Base-by-base conservation (phyloP, 1,284 basidiomycete species). In the Schizopora paradoxa region DNA sequence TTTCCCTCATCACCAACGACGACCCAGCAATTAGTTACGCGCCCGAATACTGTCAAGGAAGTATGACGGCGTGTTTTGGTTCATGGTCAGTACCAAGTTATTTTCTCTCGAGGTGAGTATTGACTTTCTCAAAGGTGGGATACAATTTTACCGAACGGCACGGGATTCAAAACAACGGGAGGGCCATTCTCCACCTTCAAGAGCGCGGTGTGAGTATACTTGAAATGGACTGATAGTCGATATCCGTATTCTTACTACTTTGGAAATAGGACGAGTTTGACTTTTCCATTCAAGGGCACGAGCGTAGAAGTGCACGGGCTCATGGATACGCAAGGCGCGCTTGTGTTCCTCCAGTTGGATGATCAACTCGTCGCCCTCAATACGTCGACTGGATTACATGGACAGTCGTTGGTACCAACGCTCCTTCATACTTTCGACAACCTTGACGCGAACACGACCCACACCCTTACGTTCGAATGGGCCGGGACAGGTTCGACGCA, bases 341-440 rank as follows among this genome's bases (percentile, higher is more conserved):
- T 36, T 26, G 36, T 51, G 45, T 41, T 47, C 6, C 14, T 51
- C 8, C 49, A 51, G 32, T 21, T 51, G 10, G 49, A 51, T 29
- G 41, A 33, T 14, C 19, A 27, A 10, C 21, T 41, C 10, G 25
- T 27, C 23, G 31, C 32, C n/a, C 28, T 38, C 8, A 50, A 46
- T 41, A 50, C 43, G 2, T 45, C 43, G 5, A 27, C 43, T 8
- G 43, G 40, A 5, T 11, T 21, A 5, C 40, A 26, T 5, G 48
- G 43, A 14, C 26, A 19, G 11, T 28, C 14, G 13, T 26, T 19
- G 7, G 16, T 37, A 13, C 48, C 43, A 6, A n/a, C 22, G n/a
- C 10, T 43, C 16, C 10, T 50, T 7, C 23, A 13, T 3, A 46
- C 23, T 18, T 19, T 13, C 11, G 8, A 19, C 1, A 14, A 22